phyloP scores from a whole-genome alignment of 495 filamentous ascomycete genomes.

The Margaritispora aquatica region DNA sequence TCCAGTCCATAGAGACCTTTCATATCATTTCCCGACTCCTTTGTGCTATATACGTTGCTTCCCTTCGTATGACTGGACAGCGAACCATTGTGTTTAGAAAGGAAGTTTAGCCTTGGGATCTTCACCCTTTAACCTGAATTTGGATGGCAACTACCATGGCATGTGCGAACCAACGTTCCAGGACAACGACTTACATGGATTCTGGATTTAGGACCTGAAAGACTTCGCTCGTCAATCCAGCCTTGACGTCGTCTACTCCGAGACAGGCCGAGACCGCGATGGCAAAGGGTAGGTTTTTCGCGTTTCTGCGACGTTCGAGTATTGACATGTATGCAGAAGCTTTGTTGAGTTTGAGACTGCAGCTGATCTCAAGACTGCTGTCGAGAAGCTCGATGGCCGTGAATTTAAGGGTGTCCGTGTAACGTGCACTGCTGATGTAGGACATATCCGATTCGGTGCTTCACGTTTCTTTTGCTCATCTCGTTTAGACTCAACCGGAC shows the following conservation, averaged over 20 bases:
- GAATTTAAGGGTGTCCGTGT: constrained; percentile 88
- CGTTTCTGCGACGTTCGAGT: background rate
- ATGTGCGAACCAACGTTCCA: constrained; percentile 25
- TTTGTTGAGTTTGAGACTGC: constrained; percentile 98
- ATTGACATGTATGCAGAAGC: constrained; percentile 40
- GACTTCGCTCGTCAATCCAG: constrained; percentile 97
- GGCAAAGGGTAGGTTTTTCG: constrained; percentile 74
- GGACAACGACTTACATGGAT: constrained; percentile 54
- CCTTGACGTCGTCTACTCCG: constrained; percentile 96
- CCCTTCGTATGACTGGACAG: constrained; percentile 20
- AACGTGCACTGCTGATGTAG: constrained; percentile 79
- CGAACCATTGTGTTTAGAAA: constrained; percentile 10
- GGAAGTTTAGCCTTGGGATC: constrained; percentile 17
- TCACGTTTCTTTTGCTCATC: background rate
- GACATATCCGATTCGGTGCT: constrained; percentile 23
- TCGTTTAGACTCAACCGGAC: constrained; percentile 47
- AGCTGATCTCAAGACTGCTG: constrained; percentile 79
- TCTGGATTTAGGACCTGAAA: constrained; percentile 89
- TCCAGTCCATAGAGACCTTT: constrained; percentile 28
- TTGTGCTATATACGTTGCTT: constrained; percentile 24
- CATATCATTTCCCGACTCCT: constrained; percentile 22
- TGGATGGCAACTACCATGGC: constrained; percentile 21
- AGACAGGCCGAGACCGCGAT: constrained; percentile 88
- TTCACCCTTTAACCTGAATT: constrained; percentile 17
- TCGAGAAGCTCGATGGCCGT: constrained; percentile 84